These are phyloP conservation scores for Naegleria lovaniensis DNA, from an alignment of 208 protist species.

Conservation along the genomic window DNA sequence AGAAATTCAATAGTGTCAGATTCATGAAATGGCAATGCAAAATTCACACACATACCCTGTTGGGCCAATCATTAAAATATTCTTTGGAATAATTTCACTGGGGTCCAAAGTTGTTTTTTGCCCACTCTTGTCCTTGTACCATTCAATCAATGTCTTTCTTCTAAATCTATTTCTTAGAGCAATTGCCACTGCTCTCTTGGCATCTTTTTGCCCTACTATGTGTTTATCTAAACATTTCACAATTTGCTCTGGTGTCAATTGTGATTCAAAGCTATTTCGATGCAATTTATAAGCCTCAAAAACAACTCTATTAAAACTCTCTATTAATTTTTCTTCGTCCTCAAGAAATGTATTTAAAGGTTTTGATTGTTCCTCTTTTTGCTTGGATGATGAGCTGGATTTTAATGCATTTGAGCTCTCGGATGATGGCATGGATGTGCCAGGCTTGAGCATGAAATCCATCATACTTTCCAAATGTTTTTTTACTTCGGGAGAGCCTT, in stretches of 20 bases:
- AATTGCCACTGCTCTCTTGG: conserved; percentile 89
- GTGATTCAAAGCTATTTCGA: neutral
- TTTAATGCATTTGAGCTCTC: too few species aligned
- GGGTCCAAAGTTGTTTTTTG: conserved; percentile 74
- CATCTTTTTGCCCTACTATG: conserved; percentile 88
- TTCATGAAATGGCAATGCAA: neutral
- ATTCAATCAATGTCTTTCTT: neutral
- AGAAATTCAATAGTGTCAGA: too few species aligned
- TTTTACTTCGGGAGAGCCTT: too few species aligned
- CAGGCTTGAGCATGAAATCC: too few species aligned
- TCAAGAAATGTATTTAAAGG: neutral
- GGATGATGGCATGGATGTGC: too few species aligned
- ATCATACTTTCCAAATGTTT: too few species aligned
- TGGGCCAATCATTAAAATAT: conserved; percentile 88
- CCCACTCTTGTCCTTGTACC: conserved; percentile 47
- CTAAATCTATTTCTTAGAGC: conserved; percentile 74
- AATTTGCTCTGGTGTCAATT: conserved; percentile 75
- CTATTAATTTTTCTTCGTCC: neutral
- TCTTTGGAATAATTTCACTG: conserved; percentile 82
- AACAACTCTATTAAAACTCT: neutral
- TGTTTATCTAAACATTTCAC: conserved; percentile 82
- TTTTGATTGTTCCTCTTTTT: neutral
- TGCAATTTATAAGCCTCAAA: neutral
- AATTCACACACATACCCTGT: conserved; percentile 58
- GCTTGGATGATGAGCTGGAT: neutral